Percentiles rank a stretch among this genome's conserved stretches.
Evolutionary conservation across 345 rosid species (phyloP).

Genomic region (Sisymbrium altissimum): DNA sequence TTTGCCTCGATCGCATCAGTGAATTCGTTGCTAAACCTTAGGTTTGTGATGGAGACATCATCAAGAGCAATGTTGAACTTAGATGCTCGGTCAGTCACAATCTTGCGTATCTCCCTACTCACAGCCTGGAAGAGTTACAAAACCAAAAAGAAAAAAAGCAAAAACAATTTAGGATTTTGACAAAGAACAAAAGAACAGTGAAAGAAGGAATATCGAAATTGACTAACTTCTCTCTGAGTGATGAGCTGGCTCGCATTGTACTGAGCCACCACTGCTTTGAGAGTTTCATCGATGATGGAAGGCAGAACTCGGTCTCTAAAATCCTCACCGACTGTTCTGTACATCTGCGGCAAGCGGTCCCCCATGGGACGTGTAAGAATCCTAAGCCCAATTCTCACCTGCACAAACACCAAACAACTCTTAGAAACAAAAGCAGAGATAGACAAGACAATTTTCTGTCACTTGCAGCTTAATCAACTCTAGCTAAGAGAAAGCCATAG

Average conservation of each 20-base stretch:
- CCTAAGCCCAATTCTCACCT: slow-evolving; percentile 87
- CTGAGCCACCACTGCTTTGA: slow-evolving; percentile 85
- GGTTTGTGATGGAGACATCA: slow-evolving; percentile 72
- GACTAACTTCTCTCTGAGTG: slow-evolving; percentile 64
- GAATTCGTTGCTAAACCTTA: slow-evolving; percentile 75
- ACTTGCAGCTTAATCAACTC: neutral
- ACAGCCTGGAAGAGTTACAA: neutral
- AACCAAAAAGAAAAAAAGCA: too few species aligned
- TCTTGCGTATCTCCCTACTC: slow-evolving; percentile 58
- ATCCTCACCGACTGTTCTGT: too few species aligned
- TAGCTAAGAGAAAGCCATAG: neutral
- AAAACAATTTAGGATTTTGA: too few species aligned
- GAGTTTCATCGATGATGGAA: slow-evolving; percentile 77
- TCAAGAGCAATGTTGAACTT: slow-evolving; percentile 49
- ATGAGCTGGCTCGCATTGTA: slow-evolving; percentile 94
- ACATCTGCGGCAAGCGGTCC: slow-evolving; percentile 57
- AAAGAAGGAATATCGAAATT: neutral
- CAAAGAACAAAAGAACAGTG: too few species aligned
- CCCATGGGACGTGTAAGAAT: slow-evolving; percentile 79
- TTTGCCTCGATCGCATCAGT: slow-evolving; percentile 82
- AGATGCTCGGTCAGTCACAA: slow-evolving; percentile 66
- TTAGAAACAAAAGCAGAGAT: neutral
- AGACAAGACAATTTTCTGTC: neutral
- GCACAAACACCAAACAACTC: slow-evolving; percentile 9
- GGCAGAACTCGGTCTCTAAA: slow-evolving; percentile 69